phyloP scores from a whole-genome alignment of 805 yeast genomes.

The Saturnispora halmiae region DNA sequence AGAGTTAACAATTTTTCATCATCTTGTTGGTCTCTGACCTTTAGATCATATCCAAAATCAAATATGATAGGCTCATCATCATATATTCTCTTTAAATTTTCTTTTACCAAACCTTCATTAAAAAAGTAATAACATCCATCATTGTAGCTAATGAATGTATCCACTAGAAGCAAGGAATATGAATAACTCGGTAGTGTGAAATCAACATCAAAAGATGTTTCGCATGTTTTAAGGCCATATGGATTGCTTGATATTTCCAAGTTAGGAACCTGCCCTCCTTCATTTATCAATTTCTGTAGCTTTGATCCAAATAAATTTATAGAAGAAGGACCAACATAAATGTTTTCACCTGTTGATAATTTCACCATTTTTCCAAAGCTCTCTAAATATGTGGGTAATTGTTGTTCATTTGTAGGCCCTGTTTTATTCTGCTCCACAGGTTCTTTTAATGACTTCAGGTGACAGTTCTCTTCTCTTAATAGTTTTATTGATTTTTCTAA shows the following conservation, averaged over 20 bases:
- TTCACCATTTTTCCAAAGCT: slow-evolving; percentile 44
- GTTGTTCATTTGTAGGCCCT: background rate
- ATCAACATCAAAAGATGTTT: slow-evolving; percentile 40
- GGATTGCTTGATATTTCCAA: slow-evolving; percentile 72
- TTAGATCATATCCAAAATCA: slow-evolving; percentile 22
- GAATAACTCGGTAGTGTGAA: slow-evolving; percentile 69
- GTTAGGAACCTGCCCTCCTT: slow-evolving; percentile 37
- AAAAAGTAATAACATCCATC: slow-evolving; percentile 82
- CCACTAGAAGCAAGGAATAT: slow-evolving; percentile 65
- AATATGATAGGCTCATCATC: slow-evolving; percentile 34
- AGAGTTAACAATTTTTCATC: slow-evolving; percentile 57
- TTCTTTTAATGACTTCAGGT: background rate
- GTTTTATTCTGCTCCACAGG: background rate
- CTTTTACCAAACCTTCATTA: slow-evolving; percentile 71
- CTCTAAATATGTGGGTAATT: slow-evolving; percentile 49
- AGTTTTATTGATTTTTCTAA: background rate
- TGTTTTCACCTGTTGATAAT: slow-evolving; percentile 47
- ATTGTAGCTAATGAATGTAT: slow-evolving; percentile 67
- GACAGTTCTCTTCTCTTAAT: background rate
- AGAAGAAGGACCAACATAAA: slow-evolving; percentile 73
- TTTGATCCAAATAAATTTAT: slow-evolving; percentile 77
- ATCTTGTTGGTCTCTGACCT: slow-evolving; percentile 26
- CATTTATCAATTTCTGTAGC: slow-evolving; percentile 42
- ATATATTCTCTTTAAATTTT: slow-evolving; percentile 54
- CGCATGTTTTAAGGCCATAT: slow-evolving; percentile 31